Evolutionary conservation across 2,329 filamentous ascomycete species (phyloP), one percentile per base, ranked within the genome.

Genomic region (Lasiodiplodia theobromae): DNA sequence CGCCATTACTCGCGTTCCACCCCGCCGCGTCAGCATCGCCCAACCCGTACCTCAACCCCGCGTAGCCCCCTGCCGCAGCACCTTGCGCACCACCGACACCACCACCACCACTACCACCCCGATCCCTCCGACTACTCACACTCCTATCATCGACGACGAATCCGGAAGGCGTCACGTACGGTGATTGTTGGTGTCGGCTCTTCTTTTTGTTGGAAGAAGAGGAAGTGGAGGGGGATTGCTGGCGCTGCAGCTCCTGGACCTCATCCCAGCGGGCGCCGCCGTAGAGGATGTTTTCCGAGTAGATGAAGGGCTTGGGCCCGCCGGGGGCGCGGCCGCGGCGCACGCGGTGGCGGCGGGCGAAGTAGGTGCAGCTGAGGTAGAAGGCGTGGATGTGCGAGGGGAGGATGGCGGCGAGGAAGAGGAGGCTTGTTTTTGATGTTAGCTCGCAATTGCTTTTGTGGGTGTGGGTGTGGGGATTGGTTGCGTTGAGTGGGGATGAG

Each of bases 331-430:
- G 60, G 14, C 68, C 68, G 21, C 69, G 69, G 49, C 66, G 57
- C 18, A 68, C 69, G 51, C 68, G 67, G 7, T 66, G 64, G 4
- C 66, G 57, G 16, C 69, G 69, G 28, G 67, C 51, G 58, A 71
- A 71, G 44, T 71, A 71, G 10, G 66, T 68, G 52, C 64, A 52
- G 21, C 51, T 60, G 57, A 71, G 54, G 68, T 69, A 69, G 68
- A 71, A 71, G 40, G 58, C 69, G 54, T 71, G 69, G 47, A 71
- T 60, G 60, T 71, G 69, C 18, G 64, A 65, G 18, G 69, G 69
- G 25, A 71, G 54, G 25, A 71, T 66, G 31, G 67, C 69, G 44
- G 65, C 64, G 38, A 71, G 64, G 60, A 71, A 71, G 44, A 71
- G 69, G 51, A 71, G 44, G 38, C 66, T 68, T 25, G 18, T 6